Conservation (phyloP, 495 filamentous ascomycete species). For the Tetracladium setigerum region DNA sequence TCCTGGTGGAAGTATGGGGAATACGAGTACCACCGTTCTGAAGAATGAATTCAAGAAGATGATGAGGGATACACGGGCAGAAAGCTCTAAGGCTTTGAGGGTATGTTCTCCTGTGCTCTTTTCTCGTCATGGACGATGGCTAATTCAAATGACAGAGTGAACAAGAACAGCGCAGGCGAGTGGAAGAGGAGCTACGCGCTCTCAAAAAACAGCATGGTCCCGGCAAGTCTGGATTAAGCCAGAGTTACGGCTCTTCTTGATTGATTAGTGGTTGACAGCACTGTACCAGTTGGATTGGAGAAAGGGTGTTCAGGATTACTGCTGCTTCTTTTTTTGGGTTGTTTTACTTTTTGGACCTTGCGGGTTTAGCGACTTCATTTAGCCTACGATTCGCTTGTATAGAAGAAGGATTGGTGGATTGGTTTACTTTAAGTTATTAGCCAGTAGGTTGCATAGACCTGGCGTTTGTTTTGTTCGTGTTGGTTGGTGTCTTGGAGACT, state of each 20-base stretch:
- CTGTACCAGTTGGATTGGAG: too few relatives aligned
- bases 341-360: too few relatives aligned
- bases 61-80: conserved; percentile 74
- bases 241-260: conserved; percentile 27
- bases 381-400: too few relatives aligned
- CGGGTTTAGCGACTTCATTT: too few relatives aligned
- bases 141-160: conserved; percentile 42
- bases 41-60: conserved; percentile 85
- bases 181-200: conserved; percentile 41
- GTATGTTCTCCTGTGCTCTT: conserved; percentile 36
- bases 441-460: too few relatives aligned
- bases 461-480: too few relatives aligned
- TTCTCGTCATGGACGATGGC: neutral
- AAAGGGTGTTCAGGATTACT: too few relatives aligned
- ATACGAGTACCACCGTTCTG: conserved; percentile 62
- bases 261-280: too few relatives aligned
- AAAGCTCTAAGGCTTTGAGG: conserved; percentile 60
- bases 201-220: conserved; percentile 25
- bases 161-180: conserved; percentile 61
- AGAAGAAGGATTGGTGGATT: too few relatives aligned
- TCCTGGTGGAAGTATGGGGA: conserved; percentile 32
- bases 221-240: conserved; percentile 43
- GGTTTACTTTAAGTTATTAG: too few relatives aligned
- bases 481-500: too few relatives aligned
- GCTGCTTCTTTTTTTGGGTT: too few relatives aligned